Percentiles rank a stretch among this genome's conserved stretches.
phyloP scores from a whole-genome alignment of 192 early-diverging fungal genomes.

The Paraglomus brasilianum region DNA sequence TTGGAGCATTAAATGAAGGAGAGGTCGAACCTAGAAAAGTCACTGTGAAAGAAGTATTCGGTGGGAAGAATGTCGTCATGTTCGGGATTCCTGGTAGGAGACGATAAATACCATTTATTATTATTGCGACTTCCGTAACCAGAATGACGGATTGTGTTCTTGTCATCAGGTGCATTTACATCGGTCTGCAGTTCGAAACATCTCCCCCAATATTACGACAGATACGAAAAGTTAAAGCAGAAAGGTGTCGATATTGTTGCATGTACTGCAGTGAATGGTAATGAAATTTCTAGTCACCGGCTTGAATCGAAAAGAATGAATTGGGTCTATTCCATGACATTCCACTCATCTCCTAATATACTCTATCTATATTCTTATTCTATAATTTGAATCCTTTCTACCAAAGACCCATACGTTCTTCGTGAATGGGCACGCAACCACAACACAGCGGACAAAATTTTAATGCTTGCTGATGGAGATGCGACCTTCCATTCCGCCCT shows the following conservation, averaged over 20 bases:
- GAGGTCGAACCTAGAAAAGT: conserved; percentile 17
- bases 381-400: conserved; percentile 1
- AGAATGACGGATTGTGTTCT: no score
- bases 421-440: conserved; percentile 18
- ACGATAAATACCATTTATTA: no score
- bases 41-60: conserved; percentile 15
- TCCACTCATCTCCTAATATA: neutral
- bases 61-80: conserved; percentile 29
- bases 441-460: conserved; percentile 1
- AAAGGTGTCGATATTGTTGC: conserved; percentile 28
- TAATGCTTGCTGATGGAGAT: conserved; percentile 29
- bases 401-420: conserved; percentile 30
- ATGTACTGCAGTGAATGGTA: conserved; percentile 31
- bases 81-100: conserved; percentile 29
- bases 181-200: conserved; percentile 30
- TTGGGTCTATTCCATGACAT: neutral
- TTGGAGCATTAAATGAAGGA: conserved; percentile 2
- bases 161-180: conserved; percentile 28
- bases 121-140: neutral
- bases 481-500: conserved; percentile 5
- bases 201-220: conserved; percentile 23
- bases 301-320: neutral
- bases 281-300: neutral
- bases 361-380: neutral
- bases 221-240: conserved; percentile 3